Conservation (phyloP, 139 green algal genomes). For the Chlorella sp. region DNA sequence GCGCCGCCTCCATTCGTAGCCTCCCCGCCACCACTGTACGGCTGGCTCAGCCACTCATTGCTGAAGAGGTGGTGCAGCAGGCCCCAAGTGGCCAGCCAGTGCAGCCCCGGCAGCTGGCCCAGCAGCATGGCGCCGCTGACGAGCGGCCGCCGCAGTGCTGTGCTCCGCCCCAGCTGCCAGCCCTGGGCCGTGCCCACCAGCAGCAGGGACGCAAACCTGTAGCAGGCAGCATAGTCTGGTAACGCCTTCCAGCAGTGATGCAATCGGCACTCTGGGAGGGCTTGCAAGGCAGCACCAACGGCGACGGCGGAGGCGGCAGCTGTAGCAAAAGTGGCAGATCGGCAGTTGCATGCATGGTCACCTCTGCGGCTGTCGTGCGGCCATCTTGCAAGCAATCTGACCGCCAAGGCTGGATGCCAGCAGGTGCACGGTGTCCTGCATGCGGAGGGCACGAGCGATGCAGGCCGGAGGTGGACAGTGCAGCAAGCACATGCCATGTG, state of each 20-base stretch:
- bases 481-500: too few species aligned
- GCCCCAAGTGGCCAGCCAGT: not conserved
- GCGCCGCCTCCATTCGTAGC: too few species aligned
- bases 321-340: too few species aligned
- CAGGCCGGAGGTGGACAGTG: too few species aligned
- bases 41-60: not conserved
- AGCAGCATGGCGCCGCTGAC: not conserved
- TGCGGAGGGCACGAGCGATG: too few species aligned
- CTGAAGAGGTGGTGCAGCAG: constrained; percentile 2
- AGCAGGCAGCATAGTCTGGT: too few species aligned
- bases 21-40: too few species aligned
- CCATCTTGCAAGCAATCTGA: not conserved
- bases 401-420: not conserved
- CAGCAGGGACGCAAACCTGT: not conserved
- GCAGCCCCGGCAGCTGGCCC: not conserved
- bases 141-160: not conserved
- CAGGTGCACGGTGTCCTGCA: not conserved
- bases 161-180: not conserved
- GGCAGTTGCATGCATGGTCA: not conserved
- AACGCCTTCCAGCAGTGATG: not conserved
- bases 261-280: not conserved
- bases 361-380: not conserved
- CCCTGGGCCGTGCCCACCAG: not conserved
- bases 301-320: too few species aligned
- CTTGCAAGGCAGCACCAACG: too few species aligned